Conservation (phyloP, 2,329 filamentous ascomycete genomes). For the Westerdykella aurantiaca region DNA sequence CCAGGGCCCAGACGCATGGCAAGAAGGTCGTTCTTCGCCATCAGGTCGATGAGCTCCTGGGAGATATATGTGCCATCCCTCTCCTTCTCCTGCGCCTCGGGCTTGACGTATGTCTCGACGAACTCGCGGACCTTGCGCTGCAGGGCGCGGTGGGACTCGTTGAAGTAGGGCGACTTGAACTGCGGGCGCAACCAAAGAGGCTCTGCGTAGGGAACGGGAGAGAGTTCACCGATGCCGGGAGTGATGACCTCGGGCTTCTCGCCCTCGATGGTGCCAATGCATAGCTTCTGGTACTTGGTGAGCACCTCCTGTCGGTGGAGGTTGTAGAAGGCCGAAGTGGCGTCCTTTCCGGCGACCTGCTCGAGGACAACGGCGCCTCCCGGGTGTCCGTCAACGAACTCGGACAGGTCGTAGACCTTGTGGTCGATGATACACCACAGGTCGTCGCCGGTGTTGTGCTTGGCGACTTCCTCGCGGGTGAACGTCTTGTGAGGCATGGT, state of each 20-base stretch:
- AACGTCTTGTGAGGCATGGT: constrained; percentile 34
- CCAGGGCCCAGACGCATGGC: constrained; percentile 81
- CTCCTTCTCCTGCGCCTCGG: constrained; percentile 73
- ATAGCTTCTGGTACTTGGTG: constrained; percentile 67
- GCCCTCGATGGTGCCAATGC: constrained; percentile 67
- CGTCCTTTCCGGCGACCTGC: constrained; percentile 76
- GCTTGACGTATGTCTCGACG: constrained; percentile 62
- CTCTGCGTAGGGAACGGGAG: constrained; percentile 75
- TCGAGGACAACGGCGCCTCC: constrained; percentile 73
- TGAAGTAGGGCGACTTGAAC: constrained; percentile 77
- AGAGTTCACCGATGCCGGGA: constrained; percentile 64
- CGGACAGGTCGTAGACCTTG: constrained; percentile 78
- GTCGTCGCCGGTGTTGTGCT: constrained; percentile 69
- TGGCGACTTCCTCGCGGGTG: constrained; percentile 58
- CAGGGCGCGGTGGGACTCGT: constrained; percentile 63
- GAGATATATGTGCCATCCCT: constrained; percentile 64
- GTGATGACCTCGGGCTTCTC: constrained; percentile 71
- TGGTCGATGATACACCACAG: constrained; percentile 82
- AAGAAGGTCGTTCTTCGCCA: constrained; percentile 67
- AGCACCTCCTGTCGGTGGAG: constrained; percentile 88
- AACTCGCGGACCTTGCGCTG: constrained; percentile 68
- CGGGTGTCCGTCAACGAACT: constrained; percentile 80
- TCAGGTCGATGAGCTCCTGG: constrained; percentile 67
- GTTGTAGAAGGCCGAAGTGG: constrained; percentile 82
- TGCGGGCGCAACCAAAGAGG: constrained; percentile 73